Conservation (phyloP, 1,139 yeast species). For the Debaryomyces sp. region DNA sequence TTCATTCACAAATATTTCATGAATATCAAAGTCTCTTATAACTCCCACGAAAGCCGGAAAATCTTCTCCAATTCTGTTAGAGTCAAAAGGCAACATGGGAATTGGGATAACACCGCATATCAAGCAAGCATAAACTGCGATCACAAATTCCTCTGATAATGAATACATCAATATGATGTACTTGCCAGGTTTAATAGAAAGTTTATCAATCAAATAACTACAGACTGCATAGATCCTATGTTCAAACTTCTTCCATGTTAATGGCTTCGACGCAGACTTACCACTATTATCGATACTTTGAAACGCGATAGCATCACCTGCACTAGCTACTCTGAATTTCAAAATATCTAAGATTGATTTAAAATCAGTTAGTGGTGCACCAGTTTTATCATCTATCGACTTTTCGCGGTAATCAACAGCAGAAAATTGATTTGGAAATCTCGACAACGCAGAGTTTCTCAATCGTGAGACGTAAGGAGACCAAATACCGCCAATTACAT, state of each 20-base stretch:
- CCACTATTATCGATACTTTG: conserved; percentile 59
- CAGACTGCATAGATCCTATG: conserved; percentile 74
- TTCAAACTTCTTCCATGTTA: conserved; percentile 88
- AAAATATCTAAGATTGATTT: conserved; percentile 71
- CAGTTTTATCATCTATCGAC: conserved; percentile 77
- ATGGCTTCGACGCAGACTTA: conserved; percentile 53
- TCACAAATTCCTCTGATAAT: conserved; percentile 81
- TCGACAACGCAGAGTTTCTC: conserved; percentile 51
- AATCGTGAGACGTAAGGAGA: conserved; percentile 66
- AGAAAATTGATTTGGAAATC: conserved; percentile 60
- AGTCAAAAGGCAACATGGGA: conserved; percentile 78
- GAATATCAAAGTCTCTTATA: conserved; percentile 69
- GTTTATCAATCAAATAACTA: conserved; percentile 54
- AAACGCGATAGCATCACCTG: conserved; percentile 81
- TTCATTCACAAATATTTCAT: conserved; percentile 73
- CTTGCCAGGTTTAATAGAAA: conserved; percentile 63
- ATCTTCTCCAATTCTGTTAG: conserved; percentile 73
- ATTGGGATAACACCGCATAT: conserved; percentile 78
- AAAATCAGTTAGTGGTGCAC: conserved; percentile 73
- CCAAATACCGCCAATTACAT: conserved; percentile 84
- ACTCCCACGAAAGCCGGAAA: conserved; percentile 67
- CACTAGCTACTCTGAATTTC: conserved; percentile 74
- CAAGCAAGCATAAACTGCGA: conserved; percentile 86
- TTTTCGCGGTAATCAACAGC: conserved; percentile 75
- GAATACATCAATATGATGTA: conserved; percentile 82